phyloP scores from a whole-genome alignment of 192 early-diverging fungal genomes.

The Entomortierella chlamydospora region DNA sequence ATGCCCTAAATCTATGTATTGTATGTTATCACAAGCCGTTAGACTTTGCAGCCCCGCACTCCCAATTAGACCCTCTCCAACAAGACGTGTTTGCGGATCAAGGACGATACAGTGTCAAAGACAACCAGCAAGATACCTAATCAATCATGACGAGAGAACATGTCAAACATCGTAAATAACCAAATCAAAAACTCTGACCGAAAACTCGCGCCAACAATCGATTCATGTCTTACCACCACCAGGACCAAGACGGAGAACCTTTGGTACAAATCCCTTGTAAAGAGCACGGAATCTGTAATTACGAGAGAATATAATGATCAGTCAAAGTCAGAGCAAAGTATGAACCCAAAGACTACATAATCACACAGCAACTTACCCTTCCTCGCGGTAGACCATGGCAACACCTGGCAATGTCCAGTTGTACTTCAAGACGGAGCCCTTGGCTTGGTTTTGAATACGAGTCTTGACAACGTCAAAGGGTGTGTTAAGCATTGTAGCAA shows the following conservation, averaged over 20 bases:
- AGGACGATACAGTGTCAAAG: conserved; percentile 86
- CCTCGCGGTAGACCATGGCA: conserved; percentile 83
- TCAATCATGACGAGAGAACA: neutral
- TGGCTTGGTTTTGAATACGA: conserved; percentile 88
- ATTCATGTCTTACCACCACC: conserved; percentile 53
- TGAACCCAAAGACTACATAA: neutral
- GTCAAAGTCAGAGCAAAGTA: conserved; percentile 10
- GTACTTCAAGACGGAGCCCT: conserved; percentile 81
- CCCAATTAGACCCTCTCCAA: conserved; percentile 16
- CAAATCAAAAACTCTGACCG: too few relatives aligned
- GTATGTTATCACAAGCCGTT: neutral
- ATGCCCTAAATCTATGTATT: neutral
- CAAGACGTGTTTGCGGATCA: conserved; percentile 82
- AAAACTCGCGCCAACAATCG: neutral
- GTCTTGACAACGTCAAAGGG: conserved; percentile 98
- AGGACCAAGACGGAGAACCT: conserved; percentile 94
- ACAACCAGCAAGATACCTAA: conserved; percentile 86
- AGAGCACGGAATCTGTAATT: conserved; percentile 72
- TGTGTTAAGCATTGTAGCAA: conserved; percentile 94
- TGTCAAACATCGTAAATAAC: too few relatives aligned
- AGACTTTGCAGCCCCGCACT: neutral
- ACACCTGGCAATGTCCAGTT: conserved; percentile 88
- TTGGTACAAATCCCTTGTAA: conserved; percentile 95
- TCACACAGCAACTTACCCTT: conserved; percentile 71
- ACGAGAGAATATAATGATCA: neutral